Conservation (phyloP, 2,329 filamentous ascomycete genomes). For the Clonostachys chloroleuca region DNA sequence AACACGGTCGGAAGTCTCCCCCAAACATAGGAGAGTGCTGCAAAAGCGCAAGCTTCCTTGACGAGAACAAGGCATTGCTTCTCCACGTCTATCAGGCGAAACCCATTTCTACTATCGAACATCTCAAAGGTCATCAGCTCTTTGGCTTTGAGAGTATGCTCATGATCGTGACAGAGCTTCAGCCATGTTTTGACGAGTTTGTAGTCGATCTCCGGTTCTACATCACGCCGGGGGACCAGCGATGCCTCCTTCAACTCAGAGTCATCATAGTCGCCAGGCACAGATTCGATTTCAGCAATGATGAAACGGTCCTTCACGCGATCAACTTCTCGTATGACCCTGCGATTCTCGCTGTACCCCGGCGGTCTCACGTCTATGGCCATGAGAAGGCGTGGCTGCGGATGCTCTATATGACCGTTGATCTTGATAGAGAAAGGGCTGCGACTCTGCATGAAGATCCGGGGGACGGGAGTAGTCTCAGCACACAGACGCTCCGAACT, state of each 20-base stretch:
- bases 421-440: slow-evolving; percentile 2
- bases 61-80: slow-evolving; percentile 3
- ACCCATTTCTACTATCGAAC: slow-evolving; percentile 1
- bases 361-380: slow-evolving; percentile 1
- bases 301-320: slow-evolving; percentile 5
- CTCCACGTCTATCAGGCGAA: slow-evolving; percentile 5
- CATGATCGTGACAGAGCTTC: slow-evolving; percentile 1
- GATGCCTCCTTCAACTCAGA: background rate
- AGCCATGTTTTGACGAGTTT: slow-evolving; percentile 3
- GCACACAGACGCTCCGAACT: slow-evolving; percentile 1
- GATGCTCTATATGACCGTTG: background rate
- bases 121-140: slow-evolving; percentile 1
- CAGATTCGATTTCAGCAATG: slow-evolving; percentile 5
- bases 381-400: slow-evolving; percentile 3
- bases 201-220: background rate
- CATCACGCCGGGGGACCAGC: slow-evolving; percentile 1
- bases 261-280: background rate
- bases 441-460: slow-evolving; percentile 4
- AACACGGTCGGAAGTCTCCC: slow-evolving; percentile 2
- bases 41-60: slow-evolving; percentile 1
- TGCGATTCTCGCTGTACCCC: slow-evolving; percentile 1
- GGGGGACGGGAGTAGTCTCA: background rate
- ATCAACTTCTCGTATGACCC: slow-evolving; percentile 4
- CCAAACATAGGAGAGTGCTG: slow-evolving; percentile 5
- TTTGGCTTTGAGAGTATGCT: slow-evolving; percentile 1